phyloP scores from a whole-genome alignment of 768 basidiomycete species.

The Megacollybia marginata region DNA sequence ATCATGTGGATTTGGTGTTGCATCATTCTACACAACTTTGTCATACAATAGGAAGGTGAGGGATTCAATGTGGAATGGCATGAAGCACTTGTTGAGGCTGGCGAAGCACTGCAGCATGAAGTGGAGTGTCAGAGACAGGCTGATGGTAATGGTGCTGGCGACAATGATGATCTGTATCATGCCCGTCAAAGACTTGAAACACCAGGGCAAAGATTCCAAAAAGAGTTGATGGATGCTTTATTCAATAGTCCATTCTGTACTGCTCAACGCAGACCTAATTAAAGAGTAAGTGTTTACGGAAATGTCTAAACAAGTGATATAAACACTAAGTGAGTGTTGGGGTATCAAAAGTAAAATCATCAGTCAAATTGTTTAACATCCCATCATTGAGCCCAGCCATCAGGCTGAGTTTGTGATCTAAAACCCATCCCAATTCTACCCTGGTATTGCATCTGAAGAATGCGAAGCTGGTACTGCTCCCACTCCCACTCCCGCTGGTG shows the following conservation, averaged over 20 bases:
- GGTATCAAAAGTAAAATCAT: not conserved
- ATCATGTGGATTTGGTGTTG: slow-evolving; percentile 23
- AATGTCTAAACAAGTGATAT: not conserved
- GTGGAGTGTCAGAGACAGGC: too few species aligned
- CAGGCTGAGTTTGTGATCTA: not conserved
- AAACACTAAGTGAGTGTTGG: not conserved
- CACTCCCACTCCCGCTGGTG: too few species aligned
- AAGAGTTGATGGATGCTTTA: not conserved
- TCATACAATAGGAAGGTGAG: slow-evolving; percentile 17
- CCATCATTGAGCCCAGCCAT: not conserved
- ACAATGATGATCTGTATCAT: not conserved
- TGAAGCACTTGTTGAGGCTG: not conserved
- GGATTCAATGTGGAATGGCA: slow-evolving; percentile 8
- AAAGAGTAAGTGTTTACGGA: not conserved
- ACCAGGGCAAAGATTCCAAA: not conserved
- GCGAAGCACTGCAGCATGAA: not conserved
- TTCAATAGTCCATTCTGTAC: not conserved
- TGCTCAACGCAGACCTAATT: too few species aligned
- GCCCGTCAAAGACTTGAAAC: not conserved
- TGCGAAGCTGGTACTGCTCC: not conserved
- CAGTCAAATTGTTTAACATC: not conserved
- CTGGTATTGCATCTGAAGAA: not conserved
- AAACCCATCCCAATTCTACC: not conserved
- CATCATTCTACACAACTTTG: slow-evolving; percentile 22
- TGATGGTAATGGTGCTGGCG: not conserved